These are phyloP conservation scores for Capronia coronata DNA, from an alignment of 2,329 filamentous ascomycete genomes.

Conservation along the genomic window DNA sequence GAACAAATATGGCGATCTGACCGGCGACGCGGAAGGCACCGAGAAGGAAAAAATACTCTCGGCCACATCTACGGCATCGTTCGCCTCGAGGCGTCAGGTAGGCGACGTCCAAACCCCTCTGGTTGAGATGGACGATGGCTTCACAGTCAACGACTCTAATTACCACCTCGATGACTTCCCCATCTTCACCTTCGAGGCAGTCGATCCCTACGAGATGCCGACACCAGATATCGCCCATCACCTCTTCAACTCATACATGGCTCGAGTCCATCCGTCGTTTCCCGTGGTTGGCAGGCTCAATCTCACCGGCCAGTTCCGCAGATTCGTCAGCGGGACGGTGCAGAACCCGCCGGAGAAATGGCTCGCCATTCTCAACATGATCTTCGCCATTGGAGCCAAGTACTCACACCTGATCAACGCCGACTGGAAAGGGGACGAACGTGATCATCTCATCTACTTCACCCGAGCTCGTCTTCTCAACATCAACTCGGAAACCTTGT, in stretches of 20 bases:
- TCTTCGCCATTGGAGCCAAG: slow-evolving; percentile 42
- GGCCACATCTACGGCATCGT: slow-evolving; percentile 14
- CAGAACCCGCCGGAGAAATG: slow-evolving; percentile 37
- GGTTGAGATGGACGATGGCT: slow-evolving; percentile 31
- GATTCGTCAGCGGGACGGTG: slow-evolving; percentile 30
- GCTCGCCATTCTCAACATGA: slow-evolving; percentile 43
- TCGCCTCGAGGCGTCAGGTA: slow-evolving; percentile 23
- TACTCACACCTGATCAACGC: slow-evolving; percentile 40
- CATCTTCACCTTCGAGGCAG: slow-evolving; percentile 36
- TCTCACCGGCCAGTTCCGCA: slow-evolving; percentile 38
- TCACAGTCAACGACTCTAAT: slow-evolving; percentile 29
- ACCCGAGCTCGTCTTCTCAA: slow-evolving; percentile 40
- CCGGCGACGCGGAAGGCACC: slow-evolving; percentile 7
- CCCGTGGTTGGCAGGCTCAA: slow-evolving; percentile 41
- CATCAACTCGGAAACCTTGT: slow-evolving; percentile 39
- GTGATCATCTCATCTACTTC: slow-evolving; percentile 42
- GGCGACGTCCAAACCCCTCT: slow-evolving; percentile 29
- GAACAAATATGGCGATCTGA: slow-evolving; percentile 33
- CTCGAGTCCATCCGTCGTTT: slow-evolving; percentile 40
- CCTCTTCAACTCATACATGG: slow-evolving; percentile 39
- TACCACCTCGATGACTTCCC: slow-evolving; percentile 43
- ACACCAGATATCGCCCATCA: slow-evolving; percentile 37
- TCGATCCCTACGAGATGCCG: slow-evolving; percentile 40
- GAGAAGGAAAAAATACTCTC: slow-evolving; percentile 9
- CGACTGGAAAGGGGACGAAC: slow-evolving; percentile 38